A percentile compares a stretch with the other conserved stretches of the same genome.
These are phyloP conservation scores for Pholiota adiposa DNA, from an alignment of 1,284 basidiomycete genomes.

Conservation along the genomic window DNA sequence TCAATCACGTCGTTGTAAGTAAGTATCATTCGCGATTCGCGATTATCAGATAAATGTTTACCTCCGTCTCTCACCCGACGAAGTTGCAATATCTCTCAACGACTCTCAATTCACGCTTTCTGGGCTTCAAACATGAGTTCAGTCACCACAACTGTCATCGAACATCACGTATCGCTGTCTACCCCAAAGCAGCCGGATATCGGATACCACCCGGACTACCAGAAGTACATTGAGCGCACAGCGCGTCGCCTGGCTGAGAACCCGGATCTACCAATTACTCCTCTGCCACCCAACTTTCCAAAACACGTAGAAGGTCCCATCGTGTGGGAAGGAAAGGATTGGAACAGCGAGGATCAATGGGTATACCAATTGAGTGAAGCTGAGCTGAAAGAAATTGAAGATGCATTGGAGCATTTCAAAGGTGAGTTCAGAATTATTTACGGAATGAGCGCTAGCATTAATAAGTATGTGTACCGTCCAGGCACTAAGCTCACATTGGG, in stretches of 20 bases:
- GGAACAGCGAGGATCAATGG: conserved; percentile 44
- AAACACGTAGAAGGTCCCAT: conserved; percentile 37
- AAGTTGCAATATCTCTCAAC: too few species aligned
- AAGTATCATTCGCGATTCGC: too few species aligned
- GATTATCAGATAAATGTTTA: conserved; percentile 3
- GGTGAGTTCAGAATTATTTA: conserved; percentile 24
- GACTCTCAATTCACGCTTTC: neutral
- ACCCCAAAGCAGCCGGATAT: conserved; percentile 40
- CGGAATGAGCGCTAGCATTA: too few species aligned
- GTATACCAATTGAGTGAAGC: conserved; percentile 38
- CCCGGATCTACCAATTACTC: conserved; percentile 34
- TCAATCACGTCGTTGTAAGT: too few species aligned
- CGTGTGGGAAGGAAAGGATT: conserved; percentile 48
- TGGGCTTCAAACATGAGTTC: neutral
- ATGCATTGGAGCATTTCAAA: conserved; percentile 42
- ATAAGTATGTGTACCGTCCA: conserved; percentile 8
- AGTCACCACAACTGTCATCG: neutral
- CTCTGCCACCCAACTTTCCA: conserved; percentile 41
- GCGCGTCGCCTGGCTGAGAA: conserved; percentile 40
- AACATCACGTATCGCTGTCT: neutral
- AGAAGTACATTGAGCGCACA: conserved; percentile 41
- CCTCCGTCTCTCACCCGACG: too few species aligned
- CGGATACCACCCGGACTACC: conserved; percentile 44
- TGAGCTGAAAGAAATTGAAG: conserved; percentile 42
- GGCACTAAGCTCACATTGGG: conserved; percentile 33